phyloP scores from a whole-genome alignment of 139 green algal species.

The Haematococcus sp. region DNA sequence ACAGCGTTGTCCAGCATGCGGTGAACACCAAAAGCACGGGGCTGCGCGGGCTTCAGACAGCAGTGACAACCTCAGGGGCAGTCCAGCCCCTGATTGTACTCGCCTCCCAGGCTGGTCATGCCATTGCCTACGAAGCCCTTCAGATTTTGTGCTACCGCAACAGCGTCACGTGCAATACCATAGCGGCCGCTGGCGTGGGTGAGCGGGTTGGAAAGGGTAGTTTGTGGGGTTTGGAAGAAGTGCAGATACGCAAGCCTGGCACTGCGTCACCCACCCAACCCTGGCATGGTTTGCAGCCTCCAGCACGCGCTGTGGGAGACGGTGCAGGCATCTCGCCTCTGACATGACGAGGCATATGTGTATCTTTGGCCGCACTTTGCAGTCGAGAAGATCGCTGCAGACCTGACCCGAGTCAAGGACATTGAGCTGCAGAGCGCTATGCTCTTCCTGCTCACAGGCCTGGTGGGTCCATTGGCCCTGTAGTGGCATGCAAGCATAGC shows the following conservation, averaged over 20 bases:
- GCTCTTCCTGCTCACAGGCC: conserved; percentile 39
- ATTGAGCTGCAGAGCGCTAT: conserved; percentile 26
- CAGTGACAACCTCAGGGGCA: neutral
- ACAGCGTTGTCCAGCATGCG: neutral
- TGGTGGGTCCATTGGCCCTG: neutral
- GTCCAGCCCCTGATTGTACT: conserved; percentile 7
- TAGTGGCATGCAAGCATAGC: neutral
- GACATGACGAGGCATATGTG: neutral
- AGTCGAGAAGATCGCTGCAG: conserved; percentile 28
- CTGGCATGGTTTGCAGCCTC: neutral
- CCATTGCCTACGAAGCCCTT: conserved; percentile 26
- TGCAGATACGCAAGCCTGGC: neutral
- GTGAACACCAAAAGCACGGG: conserved; percentile 20
- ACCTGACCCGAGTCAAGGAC: neutral
- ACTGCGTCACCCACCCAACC: neutral
- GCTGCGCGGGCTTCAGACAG: neutral
- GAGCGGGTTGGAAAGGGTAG: neutral
- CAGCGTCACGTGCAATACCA: conserved; percentile 22
- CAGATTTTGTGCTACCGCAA: conserved; percentile 45
- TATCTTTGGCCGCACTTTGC: neutral
- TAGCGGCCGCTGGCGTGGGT: conserved; percentile 27
- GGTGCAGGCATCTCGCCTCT: neutral
- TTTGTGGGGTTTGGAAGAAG: too few relatives aligned
- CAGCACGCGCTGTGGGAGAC: neutral
- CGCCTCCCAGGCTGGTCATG: conserved; percentile 1